phyloP scores from a whole-genome alignment of 2,329 filamentous ascomycete species.

The Aspergillus sergii region DNA sequence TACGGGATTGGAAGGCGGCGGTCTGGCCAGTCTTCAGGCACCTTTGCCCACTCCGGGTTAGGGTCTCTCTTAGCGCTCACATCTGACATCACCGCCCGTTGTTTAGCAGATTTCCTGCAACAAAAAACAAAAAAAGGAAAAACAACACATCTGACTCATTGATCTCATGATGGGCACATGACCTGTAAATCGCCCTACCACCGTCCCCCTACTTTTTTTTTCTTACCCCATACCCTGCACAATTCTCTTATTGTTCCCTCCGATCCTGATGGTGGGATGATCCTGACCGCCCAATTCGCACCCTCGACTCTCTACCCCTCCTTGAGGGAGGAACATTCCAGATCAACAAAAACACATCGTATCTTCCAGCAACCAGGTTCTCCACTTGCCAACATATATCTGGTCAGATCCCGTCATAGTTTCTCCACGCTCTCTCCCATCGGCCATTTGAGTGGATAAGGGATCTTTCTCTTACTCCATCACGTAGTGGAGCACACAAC shows the following conservation, averaged over 20 bases:
- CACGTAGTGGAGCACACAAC: neutral
- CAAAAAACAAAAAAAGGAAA: neutral
- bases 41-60: neutral
- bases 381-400: constrained; percentile 10
- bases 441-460: neutral
- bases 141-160: constrained; percentile 2
- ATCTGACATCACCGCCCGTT: constrained; percentile 3
- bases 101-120: neutral
- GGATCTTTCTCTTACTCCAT: constrained; percentile 1
- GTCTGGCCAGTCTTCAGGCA: constrained; percentile 8
- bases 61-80: neutral
- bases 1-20: constrained; percentile 1
- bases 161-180: neutral
- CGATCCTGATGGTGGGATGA: neutral
- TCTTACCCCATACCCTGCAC: neutral
- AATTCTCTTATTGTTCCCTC: neutral
- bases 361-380: neutral
- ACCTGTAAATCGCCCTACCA: neutral
- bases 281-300: neutral
- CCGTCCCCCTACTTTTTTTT: neutral
- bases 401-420: constrained; percentile 9
- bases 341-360: neutral
- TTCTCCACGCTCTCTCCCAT: constrained; percentile 3
- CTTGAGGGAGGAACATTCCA: neutral
- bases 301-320: neutral